Base-by-base conservation (phyloP, 129 eudicot species). In the Artemisia annua region DNA sequence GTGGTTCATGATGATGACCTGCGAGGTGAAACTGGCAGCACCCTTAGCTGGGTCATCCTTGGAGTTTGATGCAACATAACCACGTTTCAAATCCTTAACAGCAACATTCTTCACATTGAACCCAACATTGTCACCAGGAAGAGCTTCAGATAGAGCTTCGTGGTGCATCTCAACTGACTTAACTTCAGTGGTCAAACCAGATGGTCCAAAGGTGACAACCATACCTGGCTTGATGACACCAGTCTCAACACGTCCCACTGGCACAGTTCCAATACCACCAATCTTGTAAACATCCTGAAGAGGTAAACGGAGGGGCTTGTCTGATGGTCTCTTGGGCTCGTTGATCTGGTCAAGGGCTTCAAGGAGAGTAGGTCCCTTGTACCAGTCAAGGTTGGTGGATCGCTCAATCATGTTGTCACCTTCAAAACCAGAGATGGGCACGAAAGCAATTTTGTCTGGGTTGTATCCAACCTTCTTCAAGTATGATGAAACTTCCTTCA, bases 191-290 rank as follows among this genome's bases (percentile, higher is more conserved):
- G 74, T 50, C 63, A 30, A n/a, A 13, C 60, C 43, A 3, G 48
- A 5, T 22, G 73, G 61, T 20, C 57, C 43, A 49, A 69, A 65
- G 48, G 66, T 74, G 24, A 74, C 79, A 35, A 74, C 79, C 72
- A 52, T 74, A 63, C 79, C 79, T 53, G 72, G 79, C 63, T 74
- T 74, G 79, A 74, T 11, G 19, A 74, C 0, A 51, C 71, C 79
- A 28, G 72, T 63, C 35, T 55, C 65, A 11, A 71, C 66, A 8
- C 75, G 75, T 30, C 75, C 64, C 17, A 71, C 66, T 17, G 75
- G 75, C 53, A 71, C 53, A 35, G 64, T 71, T 71, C 75, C 75
- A 56, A 61, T 61, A 61, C 66, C 66, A 11, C 66, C 66, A 3
- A 61, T 61, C 66, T 61, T 61, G 66, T 61, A 61, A 26, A 61